Conservation (phyloP, 2,329 filamentous ascomycete species). For the Mycosphaerelloides madeirae region DNA sequence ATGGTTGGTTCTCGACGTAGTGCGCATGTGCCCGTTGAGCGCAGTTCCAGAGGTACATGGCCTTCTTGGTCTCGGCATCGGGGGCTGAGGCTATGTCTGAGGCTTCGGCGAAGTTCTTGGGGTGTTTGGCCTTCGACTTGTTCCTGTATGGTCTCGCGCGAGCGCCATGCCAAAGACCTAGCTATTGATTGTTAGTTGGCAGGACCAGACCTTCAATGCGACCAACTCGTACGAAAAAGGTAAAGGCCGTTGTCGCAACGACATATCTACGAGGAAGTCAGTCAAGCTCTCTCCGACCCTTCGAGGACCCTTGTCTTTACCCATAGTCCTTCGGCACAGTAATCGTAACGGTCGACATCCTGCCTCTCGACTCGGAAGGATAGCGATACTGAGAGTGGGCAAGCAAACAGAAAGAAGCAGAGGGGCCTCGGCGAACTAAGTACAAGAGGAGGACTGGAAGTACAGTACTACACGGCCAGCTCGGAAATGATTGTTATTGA, state of each 20-base stretch:
- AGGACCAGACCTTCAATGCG: too few species aligned
- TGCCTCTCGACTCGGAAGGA: background rate
- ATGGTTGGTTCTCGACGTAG: constrained; percentile 55
- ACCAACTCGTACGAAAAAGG: constrained; percentile 41
- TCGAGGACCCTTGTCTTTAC: constrained; percentile 34
- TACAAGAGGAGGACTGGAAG: too few species aligned
- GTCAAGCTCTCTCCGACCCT: background rate
- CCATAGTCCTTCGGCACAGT: constrained; percentile 47
- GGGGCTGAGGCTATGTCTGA: constrained; percentile 47
- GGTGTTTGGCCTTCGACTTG: constrained; percentile 52
- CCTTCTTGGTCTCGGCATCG: constrained; percentile 38
- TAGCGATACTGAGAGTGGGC: constrained; percentile 1
- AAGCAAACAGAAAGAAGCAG: background rate
- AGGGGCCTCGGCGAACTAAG: too few species aligned
- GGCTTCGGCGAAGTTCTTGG: constrained; percentile 54
- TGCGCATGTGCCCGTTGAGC: constrained; percentile 53
- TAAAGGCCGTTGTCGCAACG: constrained; percentile 50
- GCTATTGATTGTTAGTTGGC: constrained; percentile 19
- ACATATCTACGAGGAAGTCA: constrained; percentile 45
- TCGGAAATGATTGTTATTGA: too few species aligned
- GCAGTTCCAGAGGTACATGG: constrained; percentile 45
- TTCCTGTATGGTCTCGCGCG: constrained; percentile 47
- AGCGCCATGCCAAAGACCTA: constrained; percentile 49
- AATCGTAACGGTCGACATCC: constrained; percentile 31
- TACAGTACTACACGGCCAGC: too few species aligned